These are phyloP conservation scores for Phellinidium pouzarii DNA, from an alignment of 1,284 basidiomycete species.

Conservation along the genomic window DNA sequence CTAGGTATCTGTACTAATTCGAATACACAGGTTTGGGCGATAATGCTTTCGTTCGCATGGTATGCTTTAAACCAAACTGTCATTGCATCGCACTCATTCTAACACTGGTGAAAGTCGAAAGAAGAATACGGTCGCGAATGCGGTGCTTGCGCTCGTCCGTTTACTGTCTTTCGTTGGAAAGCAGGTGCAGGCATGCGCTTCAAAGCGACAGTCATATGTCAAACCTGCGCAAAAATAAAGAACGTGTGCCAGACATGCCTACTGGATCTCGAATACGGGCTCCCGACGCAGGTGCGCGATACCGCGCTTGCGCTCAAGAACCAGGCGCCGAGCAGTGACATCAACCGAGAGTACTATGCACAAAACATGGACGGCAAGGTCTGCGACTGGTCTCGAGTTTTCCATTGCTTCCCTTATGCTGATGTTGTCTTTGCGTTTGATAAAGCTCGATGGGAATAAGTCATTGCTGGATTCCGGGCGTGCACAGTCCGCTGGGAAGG, in stretches of 20 bases:
- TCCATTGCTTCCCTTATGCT: neutral
- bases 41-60: slow-evolving; percentile 89
- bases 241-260: slow-evolving; percentile 99
- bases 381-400: slow-evolving; percentile 21
- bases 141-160: slow-evolving; percentile 91
- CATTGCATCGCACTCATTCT: slow-evolving; percentile 6
- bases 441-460: slow-evolving; percentile 60
- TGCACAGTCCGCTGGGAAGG: slow-evolving; percentile 78
- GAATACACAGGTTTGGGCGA: slow-evolving; percentile 65
- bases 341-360: slow-evolving; percentile 96
- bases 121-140: slow-evolving; percentile 95
- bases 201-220: slow-evolving; percentile 98
- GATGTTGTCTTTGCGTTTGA: neutral
- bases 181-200: slow-evolving; percentile 89
- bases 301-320: slow-evolving; percentile 85
- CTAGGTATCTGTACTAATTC: slow-evolving; percentile 13
- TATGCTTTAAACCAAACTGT: slow-evolving; percentile 30
- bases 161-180: slow-evolving; percentile 98
- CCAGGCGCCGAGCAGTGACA: slow-evolving; percentile 90
- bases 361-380: slow-evolving; percentile 93
- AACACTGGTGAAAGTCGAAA: slow-evolving; percentile 59
- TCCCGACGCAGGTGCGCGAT: slow-evolving; percentile 96
- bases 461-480: slow-evolving; percentile 62
- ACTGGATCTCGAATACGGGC: slow-evolving; percentile 90
- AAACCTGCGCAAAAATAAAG: slow-evolving; percentile 98